A percentile compares a stretch with the other conserved stretches of the same genome.
Conservation (phyloP, 345 rosid species). For the Durio zibethinus region DNA sequence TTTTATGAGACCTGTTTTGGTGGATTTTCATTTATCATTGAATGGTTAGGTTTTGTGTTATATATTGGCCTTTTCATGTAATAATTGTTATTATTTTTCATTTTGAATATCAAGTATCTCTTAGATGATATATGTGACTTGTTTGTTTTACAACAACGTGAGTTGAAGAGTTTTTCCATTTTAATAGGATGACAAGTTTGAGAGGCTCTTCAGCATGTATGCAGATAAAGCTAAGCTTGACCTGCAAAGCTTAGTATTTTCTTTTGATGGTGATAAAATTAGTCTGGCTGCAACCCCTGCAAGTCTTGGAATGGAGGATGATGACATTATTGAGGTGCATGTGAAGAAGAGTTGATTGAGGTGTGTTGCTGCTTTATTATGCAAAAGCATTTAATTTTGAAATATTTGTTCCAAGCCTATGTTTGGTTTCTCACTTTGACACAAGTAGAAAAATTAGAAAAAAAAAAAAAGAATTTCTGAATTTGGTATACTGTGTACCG, state of each 20-base stretch:
- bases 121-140: background rate
- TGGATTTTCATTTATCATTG: background rate
- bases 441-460: background rate
- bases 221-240: constrained; percentile 57
- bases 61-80: background rate
- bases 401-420: background rate
- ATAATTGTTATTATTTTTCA: background rate
- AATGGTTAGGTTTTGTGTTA: background rate
- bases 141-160: constrained; percentile 2
- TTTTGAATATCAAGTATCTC: background rate
- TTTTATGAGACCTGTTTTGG: background rate
- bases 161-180: background rate
- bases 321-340: constrained; percentile 82
- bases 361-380: constrained; percentile 5
- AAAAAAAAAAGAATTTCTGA: background rate
- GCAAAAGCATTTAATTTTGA: background rate
- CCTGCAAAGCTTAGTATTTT: constrained; percentile 48
- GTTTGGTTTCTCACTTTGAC: background rate
- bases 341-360: constrained; percentile 48
- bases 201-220: constrained; percentile 66
- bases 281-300: constrained; percentile 61
- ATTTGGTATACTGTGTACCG: background rate
- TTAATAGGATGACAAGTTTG: constrained; percentile 84
- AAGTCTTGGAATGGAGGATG: constrained; percentile 85
- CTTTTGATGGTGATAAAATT: constrained; percentile 80